These are phyloP conservation scores for Penicillium ochrochloron DNA, from an alignment of 495 filamentous ascomycete genomes.

Conservation along the genomic window DNA sequence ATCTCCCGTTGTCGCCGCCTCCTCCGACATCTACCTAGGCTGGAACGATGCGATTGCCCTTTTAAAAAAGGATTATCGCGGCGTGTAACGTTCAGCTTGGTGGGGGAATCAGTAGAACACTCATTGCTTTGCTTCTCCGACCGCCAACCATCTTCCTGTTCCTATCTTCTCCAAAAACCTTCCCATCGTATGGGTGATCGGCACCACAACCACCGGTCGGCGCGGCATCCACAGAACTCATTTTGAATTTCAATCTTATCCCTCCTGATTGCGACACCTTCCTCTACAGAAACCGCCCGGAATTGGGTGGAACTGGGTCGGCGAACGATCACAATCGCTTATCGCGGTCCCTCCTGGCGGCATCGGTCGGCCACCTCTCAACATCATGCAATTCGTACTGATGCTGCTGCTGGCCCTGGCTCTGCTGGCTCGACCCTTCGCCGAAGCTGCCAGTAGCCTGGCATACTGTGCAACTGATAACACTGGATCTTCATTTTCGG, in stretches of 20 bases:
- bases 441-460: conserved; percentile 28
- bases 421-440: conserved; percentile 26
- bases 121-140: conserved; percentile 8
- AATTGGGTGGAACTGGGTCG: conserved; percentile 10
- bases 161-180: background rate
- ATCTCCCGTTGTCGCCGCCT: background rate
- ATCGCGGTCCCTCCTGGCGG: background rate
- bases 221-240: conserved; percentile 14
- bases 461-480: conserved; percentile 53
- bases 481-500: conserved; percentile 43
- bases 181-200: conserved; percentile 21
- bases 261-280: conserved; percentile 11
- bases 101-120: conserved; percentile 21
- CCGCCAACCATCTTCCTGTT: background rate
- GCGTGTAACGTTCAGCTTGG: conserved; percentile 14
- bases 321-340: background rate
- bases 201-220: conserved; percentile 27
- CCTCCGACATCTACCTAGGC: background rate
- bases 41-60: conserved; percentile 23
- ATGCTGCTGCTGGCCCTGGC: conserved; percentile 17
- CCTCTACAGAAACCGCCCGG: background rate
- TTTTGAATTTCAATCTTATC: conserved; percentile 8
- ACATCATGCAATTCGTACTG: conserved; percentile 26
- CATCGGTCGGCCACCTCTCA: background rate
- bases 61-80: conserved; percentile 18